These are phyloP conservation scores for Jacaranda copaia DNA, from an alignment of 257 asterid genomes.

Conservation along the genomic window DNA sequence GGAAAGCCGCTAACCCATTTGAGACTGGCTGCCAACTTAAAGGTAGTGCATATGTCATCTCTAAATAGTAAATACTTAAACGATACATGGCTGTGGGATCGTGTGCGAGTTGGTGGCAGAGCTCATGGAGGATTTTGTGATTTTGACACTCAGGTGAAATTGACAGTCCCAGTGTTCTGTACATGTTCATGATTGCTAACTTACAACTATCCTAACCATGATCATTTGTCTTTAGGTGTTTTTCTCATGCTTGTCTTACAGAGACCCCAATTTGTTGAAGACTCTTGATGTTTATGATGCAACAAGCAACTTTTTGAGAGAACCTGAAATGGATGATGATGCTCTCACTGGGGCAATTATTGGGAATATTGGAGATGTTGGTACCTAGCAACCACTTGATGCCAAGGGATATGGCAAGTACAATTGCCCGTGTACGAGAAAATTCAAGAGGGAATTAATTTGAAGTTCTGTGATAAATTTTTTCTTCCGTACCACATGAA, in stretches of 20 bases:
- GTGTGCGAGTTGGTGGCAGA: constrained; percentile 98
- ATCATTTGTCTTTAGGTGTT: constrained; percentile 66
- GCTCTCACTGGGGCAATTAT: constrained; percentile 95
- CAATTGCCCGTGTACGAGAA: not conserved
- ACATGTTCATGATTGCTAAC: constrained; percentile 3
- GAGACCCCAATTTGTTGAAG: constrained; percentile 96
- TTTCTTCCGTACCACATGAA: too few relatives aligned
- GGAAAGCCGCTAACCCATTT: constrained; percentile 93
- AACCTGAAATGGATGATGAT: constrained; percentile 87
- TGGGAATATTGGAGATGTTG: constrained; percentile 97
- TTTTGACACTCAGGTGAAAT: constrained; percentile 89
- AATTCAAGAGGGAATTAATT: too few relatives aligned
- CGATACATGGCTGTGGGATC: constrained; percentile 99
- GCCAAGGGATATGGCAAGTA: constrained; percentile 98
- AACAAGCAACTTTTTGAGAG: constrained; percentile 82
- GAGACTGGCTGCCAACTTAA: constrained; percentile 89
- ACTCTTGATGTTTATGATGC: constrained; percentile 93
- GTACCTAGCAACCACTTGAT: constrained; percentile 93
- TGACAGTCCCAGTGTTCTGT: constrained; percentile 18
- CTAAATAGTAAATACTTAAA: constrained; percentile 78
- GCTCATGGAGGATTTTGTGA: constrained; percentile 99
- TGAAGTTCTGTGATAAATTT: too few relatives aligned
- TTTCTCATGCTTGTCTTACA: constrained; percentile 89
- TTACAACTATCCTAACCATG: constrained; percentile 29
- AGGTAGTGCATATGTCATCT: constrained; percentile 94